Percentiles rank a stretch among this genome's conserved stretches.
Evolutionary conservation across 2,329 filamentous ascomycete species (phyloP).

Genomic region (Juglanconis sp.): DNA sequence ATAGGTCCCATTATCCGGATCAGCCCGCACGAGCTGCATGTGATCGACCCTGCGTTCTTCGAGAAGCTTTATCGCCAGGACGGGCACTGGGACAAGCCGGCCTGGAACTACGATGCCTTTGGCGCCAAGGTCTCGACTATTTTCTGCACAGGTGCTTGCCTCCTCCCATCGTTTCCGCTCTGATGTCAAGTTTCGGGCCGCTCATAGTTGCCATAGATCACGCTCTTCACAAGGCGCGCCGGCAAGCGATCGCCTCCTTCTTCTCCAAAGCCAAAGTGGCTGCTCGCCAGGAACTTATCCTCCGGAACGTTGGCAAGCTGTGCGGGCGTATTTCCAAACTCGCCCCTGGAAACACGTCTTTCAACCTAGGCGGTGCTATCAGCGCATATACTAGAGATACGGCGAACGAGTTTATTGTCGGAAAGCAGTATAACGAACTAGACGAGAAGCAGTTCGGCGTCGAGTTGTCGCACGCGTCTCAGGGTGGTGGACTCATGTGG

Average conservation of each 20-base stretch:
- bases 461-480: constrained; percentile 6
- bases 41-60: constrained; percentile 10
- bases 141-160: constrained; percentile 1
- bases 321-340: constrained; percentile 5
- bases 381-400: constrained; percentile 19
- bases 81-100: constrained; percentile 14
- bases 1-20: constrained; percentile 3
- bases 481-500: constrained; percentile 18
- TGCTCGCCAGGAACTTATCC: neutral
- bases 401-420: constrained; percentile 18
- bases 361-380: constrained; percentile 19
- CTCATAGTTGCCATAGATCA: constrained; percentile 1
- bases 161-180: neutral
- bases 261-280: constrained; percentile 8
- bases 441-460: constrained; percentile 13
- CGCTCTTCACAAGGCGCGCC: constrained; percentile 6
- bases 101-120: constrained; percentile 13
- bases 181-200: neutral
- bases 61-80: constrained; percentile 18
- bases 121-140: constrained; percentile 3
- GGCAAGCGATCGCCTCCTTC: neutral
- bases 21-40: constrained; percentile 8
- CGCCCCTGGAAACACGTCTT: neutral
- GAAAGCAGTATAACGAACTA: constrained; percentile 16
- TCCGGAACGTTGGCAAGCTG: constrained; percentile 10